Evolutionary conservation across 768 basidiomycete genomes (phyloP).

Genomic region (Boletellus sp.): DNA sequence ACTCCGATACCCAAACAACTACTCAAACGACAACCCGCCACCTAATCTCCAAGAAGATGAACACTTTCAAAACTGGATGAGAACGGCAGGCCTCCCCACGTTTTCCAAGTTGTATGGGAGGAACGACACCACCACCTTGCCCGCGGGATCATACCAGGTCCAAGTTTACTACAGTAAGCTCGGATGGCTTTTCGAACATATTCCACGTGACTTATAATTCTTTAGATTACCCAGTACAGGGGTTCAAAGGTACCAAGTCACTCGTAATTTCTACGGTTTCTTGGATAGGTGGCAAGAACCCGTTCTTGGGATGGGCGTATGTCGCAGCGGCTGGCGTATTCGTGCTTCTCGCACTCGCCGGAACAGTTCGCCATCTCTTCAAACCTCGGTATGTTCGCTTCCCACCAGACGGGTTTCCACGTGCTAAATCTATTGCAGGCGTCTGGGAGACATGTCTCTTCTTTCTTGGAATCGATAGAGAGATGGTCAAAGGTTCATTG

Average conservation of each 20-base stretch:
- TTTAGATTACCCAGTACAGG: slow-evolving; percentile 89
- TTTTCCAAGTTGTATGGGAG: slow-evolving; percentile 94
- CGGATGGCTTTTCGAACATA: neutral
- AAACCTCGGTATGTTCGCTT: slow-evolving; percentile 69
- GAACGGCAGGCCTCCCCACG: slow-evolving; percentile 93
- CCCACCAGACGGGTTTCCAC: neutral
- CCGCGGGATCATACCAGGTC: slow-evolving; percentile 71
- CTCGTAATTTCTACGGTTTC: slow-evolving; percentile 96
- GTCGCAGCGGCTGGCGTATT: slow-evolving; percentile 86
- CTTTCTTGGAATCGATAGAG: slow-evolving; percentile 75
- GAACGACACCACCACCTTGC: slow-evolving; percentile 75
- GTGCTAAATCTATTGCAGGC: slow-evolving; percentile 41
- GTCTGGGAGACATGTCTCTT: slow-evolving; percentile 81
- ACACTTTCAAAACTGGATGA: slow-evolving; percentile 99
- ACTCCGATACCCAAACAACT: slow-evolving; percentile 66
- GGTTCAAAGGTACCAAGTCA: slow-evolving; percentile 93
- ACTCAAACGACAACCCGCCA: slow-evolving; percentile 57
- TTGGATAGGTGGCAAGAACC: slow-evolving; percentile 98
- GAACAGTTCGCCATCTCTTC: slow-evolving; percentile 89
- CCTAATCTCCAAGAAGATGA: slow-evolving; percentile 77
- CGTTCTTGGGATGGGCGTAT: slow-evolving; percentile 98
- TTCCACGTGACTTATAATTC: slow-evolving; percentile 3
- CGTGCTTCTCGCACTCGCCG: slow-evolving; percentile 79
- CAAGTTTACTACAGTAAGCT: slow-evolving; percentile 70
- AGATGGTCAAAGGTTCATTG: neutral